These are phyloP conservation scores for Coprinellus micaceus DNA, from an alignment of 768 basidiomycete species.

Conservation along the genomic window DNA sequence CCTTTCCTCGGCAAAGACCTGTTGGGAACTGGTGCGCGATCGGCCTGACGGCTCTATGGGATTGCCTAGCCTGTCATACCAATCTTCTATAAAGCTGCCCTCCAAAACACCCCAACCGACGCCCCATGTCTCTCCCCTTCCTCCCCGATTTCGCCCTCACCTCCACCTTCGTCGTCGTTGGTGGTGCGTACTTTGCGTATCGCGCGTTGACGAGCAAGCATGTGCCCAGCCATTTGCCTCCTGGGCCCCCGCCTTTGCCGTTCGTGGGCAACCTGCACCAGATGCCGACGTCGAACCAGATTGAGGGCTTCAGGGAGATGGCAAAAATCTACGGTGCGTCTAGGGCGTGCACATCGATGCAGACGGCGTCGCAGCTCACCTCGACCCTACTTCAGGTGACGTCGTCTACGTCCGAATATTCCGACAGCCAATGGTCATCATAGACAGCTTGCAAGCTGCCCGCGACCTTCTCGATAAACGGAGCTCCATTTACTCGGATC, in stretches of 20 bases:
- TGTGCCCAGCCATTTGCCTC: slow-evolving; percentile 32
- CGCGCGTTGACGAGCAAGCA: slow-evolving; percentile 16
- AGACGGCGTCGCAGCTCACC: not conserved
- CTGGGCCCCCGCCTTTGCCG: slow-evolving; percentile 44
- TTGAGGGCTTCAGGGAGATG: slow-evolving; percentile 40
- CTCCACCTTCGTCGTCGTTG: slow-evolving; percentile 9
- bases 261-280: slow-evolving; percentile 48
- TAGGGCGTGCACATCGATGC: not conserved
- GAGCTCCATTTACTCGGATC: slow-evolving; percentile 52
- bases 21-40: slow-evolving; percentile 2
- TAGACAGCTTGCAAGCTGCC: slow-evolving; percentile 44
- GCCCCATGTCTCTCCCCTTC: slow-evolving; percentile 11
- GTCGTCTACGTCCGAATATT: slow-evolving; percentile 39
- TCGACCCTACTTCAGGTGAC: slow-evolving; percentile 31
- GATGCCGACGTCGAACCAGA: slow-evolving; percentile 36
- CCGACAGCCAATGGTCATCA: slow-evolving; percentile 44
- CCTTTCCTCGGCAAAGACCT: slow-evolving; percentile 5
- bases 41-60: slow-evolving; percentile 19
- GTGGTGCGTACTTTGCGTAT: slow-evolving; percentile 19
- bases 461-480: slow-evolving; percentile 51
- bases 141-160: slow-evolving; percentile 12
- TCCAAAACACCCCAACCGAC: slow-evolving; percentile 10
- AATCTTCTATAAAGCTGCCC: slow-evolving; percentile 20
- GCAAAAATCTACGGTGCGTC: slow-evolving; percentile 40
- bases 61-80: slow-evolving; percentile 28